Conservation (phyloP, 2,329 filamentous ascomycete species). For the Pseudogymnoascus sp. region DNA sequence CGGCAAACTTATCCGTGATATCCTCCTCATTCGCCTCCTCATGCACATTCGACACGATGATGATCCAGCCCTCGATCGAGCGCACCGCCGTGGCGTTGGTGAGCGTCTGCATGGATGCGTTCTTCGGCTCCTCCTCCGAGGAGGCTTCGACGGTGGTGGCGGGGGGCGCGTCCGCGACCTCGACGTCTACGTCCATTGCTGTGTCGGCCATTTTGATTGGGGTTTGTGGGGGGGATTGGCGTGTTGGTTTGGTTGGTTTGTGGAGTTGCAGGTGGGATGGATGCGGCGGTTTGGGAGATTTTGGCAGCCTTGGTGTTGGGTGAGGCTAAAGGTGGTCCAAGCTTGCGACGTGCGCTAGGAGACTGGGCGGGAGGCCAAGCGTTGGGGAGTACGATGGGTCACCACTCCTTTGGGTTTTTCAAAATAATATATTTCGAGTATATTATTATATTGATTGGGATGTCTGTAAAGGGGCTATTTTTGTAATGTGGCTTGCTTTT, state of each 20-base stretch:
- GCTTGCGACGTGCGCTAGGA: neutral
- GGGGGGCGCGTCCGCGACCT: slow-evolving; percentile 24
- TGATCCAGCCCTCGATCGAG: slow-evolving; percentile 84
- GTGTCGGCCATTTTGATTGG: slow-evolving; percentile 35
- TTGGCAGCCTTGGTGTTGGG: slow-evolving; percentile 6
- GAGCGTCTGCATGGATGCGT: slow-evolving; percentile 63
- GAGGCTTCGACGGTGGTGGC: slow-evolving; percentile 24
- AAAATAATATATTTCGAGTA: neutral
- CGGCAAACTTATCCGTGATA: slow-evolving; percentile 72
- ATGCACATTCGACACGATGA: slow-evolving; percentile 80
- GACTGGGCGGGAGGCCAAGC: neutral
- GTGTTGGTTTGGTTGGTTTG: slow-evolving; percentile 6
- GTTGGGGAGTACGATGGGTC: neutral
- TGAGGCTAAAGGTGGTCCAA: neutral
- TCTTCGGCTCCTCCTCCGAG: slow-evolving; percentile 48
- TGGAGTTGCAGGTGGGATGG: slow-evolving; percentile 5
- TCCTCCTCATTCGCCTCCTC: slow-evolving; percentile 82
- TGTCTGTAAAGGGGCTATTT: neutral
- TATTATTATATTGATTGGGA: neutral
- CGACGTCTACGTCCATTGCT: slow-evolving; percentile 38
- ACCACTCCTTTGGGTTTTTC: neutral
- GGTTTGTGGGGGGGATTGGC: neutral
- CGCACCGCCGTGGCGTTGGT: slow-evolving; percentile 72
- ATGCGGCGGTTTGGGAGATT: slow-evolving; percentile 3
- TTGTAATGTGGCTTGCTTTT: neutral